phyloP scores from a whole-genome alignment of 1,139 yeast species.

The Pneumocystis murina region DNA sequence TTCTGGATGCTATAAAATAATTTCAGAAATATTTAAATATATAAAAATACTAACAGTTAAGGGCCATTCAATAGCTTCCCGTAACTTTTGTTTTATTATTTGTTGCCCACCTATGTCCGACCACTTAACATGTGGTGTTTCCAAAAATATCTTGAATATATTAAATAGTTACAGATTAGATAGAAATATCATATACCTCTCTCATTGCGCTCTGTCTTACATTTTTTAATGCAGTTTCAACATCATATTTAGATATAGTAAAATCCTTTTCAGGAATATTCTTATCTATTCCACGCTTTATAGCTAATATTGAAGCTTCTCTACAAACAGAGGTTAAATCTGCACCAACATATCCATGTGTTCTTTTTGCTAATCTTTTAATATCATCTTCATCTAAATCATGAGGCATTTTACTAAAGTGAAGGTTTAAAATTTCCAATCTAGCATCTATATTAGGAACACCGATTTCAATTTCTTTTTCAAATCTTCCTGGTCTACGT shows the following conservation, averaged over 20 bases:
- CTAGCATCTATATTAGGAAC: slow-evolving; percentile 95
- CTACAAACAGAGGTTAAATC: slow-evolving; percentile 77
- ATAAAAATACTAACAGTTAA: slow-evolving; percentile 28
- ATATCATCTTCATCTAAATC: slow-evolving; percentile 43
- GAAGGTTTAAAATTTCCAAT: slow-evolving; percentile 59
- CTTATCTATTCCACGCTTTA: slow-evolving; percentile 40
- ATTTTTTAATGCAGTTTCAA: slow-evolving; percentile 54
- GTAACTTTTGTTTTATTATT: slow-evolving; percentile 58
- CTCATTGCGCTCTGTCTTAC: slow-evolving; percentile 94
- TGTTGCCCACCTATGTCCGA: slow-evolving; percentile 92
- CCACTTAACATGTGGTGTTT: slow-evolving; percentile 91
- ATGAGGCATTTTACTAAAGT: slow-evolving; percentile 53
- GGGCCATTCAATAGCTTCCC: slow-evolving; percentile 86
- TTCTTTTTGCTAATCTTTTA: slow-evolving; percentile 46
- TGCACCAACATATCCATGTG: slow-evolving; percentile 97
- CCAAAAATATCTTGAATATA: slow-evolving; percentile 35
- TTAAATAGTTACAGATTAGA: background rate
- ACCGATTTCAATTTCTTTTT: slow-evolving; percentile 91
- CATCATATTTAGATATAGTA: slow-evolving; percentile 35
- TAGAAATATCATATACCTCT: slow-evolving; percentile 36
- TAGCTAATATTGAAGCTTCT: slow-evolving; percentile 76
- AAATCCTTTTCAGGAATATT: slow-evolving; percentile 27
- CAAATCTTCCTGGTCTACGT: slow-evolving; percentile 86
- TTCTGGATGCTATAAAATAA: slow-evolving; percentile 38
- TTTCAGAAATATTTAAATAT: background rate